Evolutionary conservation across 2,329 filamentous ascomycete species (phyloP), one percentile per base, ranked within the genome.

Genomic region (Thielaviopsis ethacetica): DNA sequence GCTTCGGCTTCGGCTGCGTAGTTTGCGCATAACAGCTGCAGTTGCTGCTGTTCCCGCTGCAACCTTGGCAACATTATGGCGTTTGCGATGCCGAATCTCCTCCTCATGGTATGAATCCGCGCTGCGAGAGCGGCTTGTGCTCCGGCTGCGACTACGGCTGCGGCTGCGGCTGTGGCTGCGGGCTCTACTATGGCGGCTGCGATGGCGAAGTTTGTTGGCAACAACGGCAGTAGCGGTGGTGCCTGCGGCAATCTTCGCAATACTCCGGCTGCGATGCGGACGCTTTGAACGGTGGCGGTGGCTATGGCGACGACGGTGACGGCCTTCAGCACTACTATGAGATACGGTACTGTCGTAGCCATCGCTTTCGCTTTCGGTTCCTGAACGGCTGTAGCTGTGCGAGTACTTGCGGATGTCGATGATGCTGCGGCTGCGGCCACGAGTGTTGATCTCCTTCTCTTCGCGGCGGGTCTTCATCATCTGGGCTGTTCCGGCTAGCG

Each of bases 401-500:
- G 26, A 26, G 19, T 53, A 30, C 17, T 53, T 26, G 5, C 30
- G 52, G 26, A 44, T 53, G 15, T 26, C 27, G 53, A 71, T 74
- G 27, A 77, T 74, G 64, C 76, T 77, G 52, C 81, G 77, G 10
- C 82, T 82, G 55, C 82, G 77, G 30, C 63, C 57, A 21, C 57
- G 50, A 26, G 65, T 71, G 15, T 74, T 68, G 64, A 84, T 81
- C 63, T 83, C 81, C 65, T 77, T 80, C 52, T 83, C 79, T 52
- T 77, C 68, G 65, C 80, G 82, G 68, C 75, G 79, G 64, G 77
- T 75, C 62, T 83, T 77, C 66, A 80, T 78, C 65, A 83, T 83
- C 66, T 84, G 83, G 62, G 80, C 76, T 5, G 81, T 81, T n/a
- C 81, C 82, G 3, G 81, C 81, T 21, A 82, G 79, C 7, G 81